Evolutionary conservation across 2,329 filamentous ascomycete species (phyloP), one percentile per base, ranked within the genome.

Genomic region (Fonsecaea erecta): DNA sequence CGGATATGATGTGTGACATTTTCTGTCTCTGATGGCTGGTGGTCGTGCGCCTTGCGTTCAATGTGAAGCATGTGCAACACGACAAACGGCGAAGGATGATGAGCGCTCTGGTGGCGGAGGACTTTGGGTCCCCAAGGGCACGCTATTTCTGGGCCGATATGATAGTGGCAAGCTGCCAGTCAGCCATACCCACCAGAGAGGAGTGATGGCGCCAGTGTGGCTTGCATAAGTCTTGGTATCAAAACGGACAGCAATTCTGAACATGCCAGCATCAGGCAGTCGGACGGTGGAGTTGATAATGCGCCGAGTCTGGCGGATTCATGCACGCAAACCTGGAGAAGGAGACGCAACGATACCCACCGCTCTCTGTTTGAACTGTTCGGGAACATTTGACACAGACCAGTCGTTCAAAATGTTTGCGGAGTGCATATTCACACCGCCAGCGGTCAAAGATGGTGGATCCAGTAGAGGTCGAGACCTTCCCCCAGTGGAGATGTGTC

Each of bases 201-300:
- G 18, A 16, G 37, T 34, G 18, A 63, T 54, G 61, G 61, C 61
- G 61, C 35, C 61, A 59, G 40, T 32, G 57, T 64, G 62, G 56
- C 62, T 64, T 64, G 62, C 56, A 64, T 61, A 64, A 63, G 61
- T 24, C 43, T 46, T 40, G 53, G 52, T 48, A 62, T 51, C 60
- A 35, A 24, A 48, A 18, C 11, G 18, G 30, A 30, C 24, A 62
- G 26, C 34, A 58, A 21, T 16, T 53, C 8, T 26, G 8, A 24
- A 16, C 30, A 14, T n/a, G 16, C 24, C 34, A 54, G 48, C 57
- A 21, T 43, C n/a, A 16, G 24, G 8, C 57, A 24, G 6, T 24
- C 28, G n/a, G 28, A 18, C 21, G 26, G 60, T 63, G 60, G 60
- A 63, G 60, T 37, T 51, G 46, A 48, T 14, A 32, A 57, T 37